Percentiles rank a stretch among this genome's conserved stretches.
These are phyloP conservation scores for Fusarium marasasianum DNA, from an alignment of 2,329 filamentous ascomycete genomes.

Conservation along the genomic window DNA sequence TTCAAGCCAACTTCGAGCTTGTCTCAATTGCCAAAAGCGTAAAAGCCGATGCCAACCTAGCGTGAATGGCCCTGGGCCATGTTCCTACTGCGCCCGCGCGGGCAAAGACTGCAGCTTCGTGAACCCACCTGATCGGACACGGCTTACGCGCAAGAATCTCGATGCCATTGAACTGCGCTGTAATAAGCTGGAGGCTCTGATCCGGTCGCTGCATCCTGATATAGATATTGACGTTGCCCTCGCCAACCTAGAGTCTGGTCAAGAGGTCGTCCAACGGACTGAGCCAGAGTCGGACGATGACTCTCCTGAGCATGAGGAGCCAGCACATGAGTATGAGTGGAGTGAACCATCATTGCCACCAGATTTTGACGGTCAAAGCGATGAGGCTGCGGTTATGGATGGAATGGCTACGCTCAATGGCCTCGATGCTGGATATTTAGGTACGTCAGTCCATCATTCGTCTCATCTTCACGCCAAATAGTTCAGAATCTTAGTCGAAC, in stretches of 20 bases:
- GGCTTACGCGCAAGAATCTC: neutral
- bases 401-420: neutral
- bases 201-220: neutral
- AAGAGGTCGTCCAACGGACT: neutral
- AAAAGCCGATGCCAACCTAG: neutral
- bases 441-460: neutral
- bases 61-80: neutral
- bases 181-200: neutral
- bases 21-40: neutral
- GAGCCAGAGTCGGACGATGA: neutral
- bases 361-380: neutral
- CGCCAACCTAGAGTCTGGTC: neutral
- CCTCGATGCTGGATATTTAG: neutral
- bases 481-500: neutral
- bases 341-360: neutral
- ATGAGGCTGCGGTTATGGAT: neutral
- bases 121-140: neutral
- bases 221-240: neutral
- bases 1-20: neutral
- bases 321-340: neutral
- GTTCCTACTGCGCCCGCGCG: neutral
- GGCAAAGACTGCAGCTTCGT: neutral
- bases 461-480: neutral
- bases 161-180: neutral
- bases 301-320: neutral